Conservation (phyloP, 495 filamentous ascomycete genomes). For the Chlorociboria aeruginascens region DNA sequence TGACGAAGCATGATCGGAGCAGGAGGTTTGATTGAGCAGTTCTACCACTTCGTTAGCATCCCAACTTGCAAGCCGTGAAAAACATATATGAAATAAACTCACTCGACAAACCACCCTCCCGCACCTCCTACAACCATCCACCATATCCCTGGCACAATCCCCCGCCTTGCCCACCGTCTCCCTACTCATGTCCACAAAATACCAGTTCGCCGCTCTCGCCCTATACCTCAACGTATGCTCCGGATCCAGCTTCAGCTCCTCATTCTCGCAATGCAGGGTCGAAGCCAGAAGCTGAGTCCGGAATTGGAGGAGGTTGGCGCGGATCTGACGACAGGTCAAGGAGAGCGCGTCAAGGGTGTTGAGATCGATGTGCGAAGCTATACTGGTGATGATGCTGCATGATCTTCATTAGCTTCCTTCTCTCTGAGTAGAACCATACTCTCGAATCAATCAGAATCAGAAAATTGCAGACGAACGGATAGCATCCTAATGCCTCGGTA, state of each 20-base stretch:
- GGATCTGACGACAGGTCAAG: constrained; percentile 67
- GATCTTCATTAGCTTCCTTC: background rate
- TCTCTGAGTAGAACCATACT: background rate
- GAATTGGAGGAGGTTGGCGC: constrained; percentile 61
- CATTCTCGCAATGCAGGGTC: constrained; percentile 69
- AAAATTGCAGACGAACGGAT: constrained; percentile 53
- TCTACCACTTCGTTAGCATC: constrained; percentile 35
- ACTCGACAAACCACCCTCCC: constrained; percentile 68
- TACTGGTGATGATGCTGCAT: constrained; percentile 59
- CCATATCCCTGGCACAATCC: constrained; percentile 74
- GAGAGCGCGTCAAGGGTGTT: constrained; percentile 76
- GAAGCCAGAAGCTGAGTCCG: constrained; percentile 56
- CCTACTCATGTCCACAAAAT: constrained; percentile 33
- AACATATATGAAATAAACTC: constrained; percentile 19
- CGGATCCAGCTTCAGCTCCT: constrained; percentile 33
- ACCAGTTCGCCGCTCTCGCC: constrained; percentile 37
- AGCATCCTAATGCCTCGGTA: constrained; percentile 72
- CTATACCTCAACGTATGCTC: constrained; percentile 37
- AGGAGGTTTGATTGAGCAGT: constrained; percentile 73
- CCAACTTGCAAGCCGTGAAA: background rate
- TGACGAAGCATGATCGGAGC: constrained; percentile 44
- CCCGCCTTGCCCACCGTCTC: constrained; percentile 45
- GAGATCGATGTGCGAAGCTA: constrained; percentile 66
- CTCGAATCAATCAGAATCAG: background rate
- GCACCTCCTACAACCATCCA: constrained; percentile 69